Evolutionary conservation across 2,329 filamentous ascomycete genomes (phyloP).

Genomic region (Rhytidhysteron rufulum): DNA sequence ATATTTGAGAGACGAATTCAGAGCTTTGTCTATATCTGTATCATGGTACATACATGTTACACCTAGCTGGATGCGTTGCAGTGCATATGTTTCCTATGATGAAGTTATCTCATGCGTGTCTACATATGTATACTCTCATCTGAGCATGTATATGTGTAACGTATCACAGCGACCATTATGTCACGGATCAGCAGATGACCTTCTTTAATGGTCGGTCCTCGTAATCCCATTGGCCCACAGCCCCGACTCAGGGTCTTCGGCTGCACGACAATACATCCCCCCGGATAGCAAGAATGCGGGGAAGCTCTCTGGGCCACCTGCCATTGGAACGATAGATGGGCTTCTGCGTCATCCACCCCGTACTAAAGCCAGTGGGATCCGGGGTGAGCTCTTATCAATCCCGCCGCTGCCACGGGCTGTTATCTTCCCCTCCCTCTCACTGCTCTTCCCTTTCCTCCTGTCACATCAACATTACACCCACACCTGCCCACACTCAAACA

Average conservation of each 20-base stretch:
- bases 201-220: not conserved
- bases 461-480: not conserved
- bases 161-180: not conserved
- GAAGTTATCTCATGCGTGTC: not conserved
- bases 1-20: too few species aligned
- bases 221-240: slow-evolving; percentile 14
- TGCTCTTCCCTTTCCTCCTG: not conserved
- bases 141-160: not conserved
- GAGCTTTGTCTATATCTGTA: too few species aligned
- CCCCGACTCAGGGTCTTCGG: slow-evolving; percentile 19
- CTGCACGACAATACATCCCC: slow-evolving; percentile 21
- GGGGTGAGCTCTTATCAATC: slow-evolving; percentile 8
- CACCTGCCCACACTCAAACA: slow-evolving; percentile 1
- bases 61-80: too few species aligned
- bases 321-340: slow-evolving; percentile 32
- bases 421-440: not conserved
- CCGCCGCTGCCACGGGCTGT: not conserved
- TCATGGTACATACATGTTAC: too few species aligned
- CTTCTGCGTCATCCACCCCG: slow-evolving; percentile 26
- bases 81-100: too few species aligned
- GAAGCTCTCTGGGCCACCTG: slow-evolving; percentile 18
- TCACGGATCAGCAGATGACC: not conserved
- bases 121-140: not conserved
- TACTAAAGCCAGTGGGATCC: slow-evolving; percentile 1
- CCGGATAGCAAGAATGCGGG: slow-evolving; percentile 31